Percentiles rank a stretch among this genome's conserved stretches.
Evolutionary conservation across 2,329 filamentous ascomycete species (phyloP).

Genomic region (Calonectria pseudoturangicola): DNA sequence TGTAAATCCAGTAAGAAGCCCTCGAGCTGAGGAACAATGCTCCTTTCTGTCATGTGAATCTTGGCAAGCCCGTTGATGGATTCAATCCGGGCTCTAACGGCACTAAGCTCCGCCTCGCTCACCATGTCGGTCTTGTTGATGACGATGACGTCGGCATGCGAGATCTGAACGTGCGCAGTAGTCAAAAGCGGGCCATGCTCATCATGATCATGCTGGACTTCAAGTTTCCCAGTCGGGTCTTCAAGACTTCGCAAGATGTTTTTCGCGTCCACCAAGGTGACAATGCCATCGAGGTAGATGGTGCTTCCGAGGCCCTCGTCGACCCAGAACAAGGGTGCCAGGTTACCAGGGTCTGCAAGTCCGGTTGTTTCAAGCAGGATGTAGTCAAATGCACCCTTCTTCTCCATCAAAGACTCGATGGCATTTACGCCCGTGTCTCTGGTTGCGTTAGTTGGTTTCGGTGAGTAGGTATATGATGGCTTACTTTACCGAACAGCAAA

Average conservation of each 20-base stretch:
- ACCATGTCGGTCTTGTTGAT: constrained; percentile 96
- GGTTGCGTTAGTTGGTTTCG: constrained; percentile 48
- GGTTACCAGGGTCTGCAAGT: constrained; percentile 94
- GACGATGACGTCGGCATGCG: constrained; percentile 95
- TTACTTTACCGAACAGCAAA: constrained; percentile 97
- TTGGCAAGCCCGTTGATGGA: constrained; percentile 94
- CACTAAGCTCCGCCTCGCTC: constrained; percentile 78
- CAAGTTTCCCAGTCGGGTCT: constrained; percentile 76
- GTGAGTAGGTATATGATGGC: constrained; percentile 32
- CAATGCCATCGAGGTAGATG: constrained; percentile 97
- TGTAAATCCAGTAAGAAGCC: constrained; percentile 92
- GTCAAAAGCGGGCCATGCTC: constrained; percentile 83
- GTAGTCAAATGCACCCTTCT: constrained; percentile 95
- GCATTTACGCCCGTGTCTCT: constrained; percentile 95
- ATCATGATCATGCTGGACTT: constrained; percentile 71
- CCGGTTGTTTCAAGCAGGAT: constrained; percentile 98
- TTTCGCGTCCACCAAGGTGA: constrained; percentile 95
- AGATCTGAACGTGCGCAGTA: constrained; percentile 96
- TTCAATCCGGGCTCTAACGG: constrained; percentile 81
- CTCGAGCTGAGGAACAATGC: constrained; percentile 87
- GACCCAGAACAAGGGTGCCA: constrained; percentile 97
- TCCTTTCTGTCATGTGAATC: constrained; percentile 87
- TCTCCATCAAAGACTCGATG: constrained; percentile 96
- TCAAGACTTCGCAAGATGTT: constrained; percentile 91
- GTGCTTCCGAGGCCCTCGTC: constrained; percentile 96